phyloP scores from a whole-genome alignment of 2,329 filamentous ascomycete genomes.

The Ophiocordyceps camponoti-rufipedis region DNA sequence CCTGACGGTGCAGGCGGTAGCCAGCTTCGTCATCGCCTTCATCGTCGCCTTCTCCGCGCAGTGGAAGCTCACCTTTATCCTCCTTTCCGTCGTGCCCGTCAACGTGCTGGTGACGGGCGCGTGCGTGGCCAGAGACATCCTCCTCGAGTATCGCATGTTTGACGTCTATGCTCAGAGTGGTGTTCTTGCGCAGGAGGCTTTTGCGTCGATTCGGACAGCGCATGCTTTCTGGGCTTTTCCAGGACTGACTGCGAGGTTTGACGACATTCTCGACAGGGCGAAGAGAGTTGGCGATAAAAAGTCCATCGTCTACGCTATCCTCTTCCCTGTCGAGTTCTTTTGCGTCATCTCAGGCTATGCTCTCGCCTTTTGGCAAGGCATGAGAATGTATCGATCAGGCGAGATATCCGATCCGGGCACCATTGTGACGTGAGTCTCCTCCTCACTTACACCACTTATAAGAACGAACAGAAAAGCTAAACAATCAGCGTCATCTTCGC shows the following conservation, averaged over 20 bases:
- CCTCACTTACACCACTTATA: not conserved
- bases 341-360: constrained; percentile 27
- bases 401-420: constrained; percentile 25
- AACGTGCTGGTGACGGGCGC: constrained; percentile 21
- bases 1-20: constrained; percentile 19
- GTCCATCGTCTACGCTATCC: constrained; percentile 20
- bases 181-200: constrained; percentile 28
- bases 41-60: constrained; percentile 20
- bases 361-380: constrained; percentile 32
- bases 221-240: constrained; percentile 31
- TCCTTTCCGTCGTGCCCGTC: constrained; percentile 25
- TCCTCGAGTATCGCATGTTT: constrained; percentile 24
- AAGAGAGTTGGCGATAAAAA: constrained; percentile 21
- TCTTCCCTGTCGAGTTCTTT: constrained; percentile 28
- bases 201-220: constrained; percentile 28
- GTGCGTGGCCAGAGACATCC: constrained; percentile 20
- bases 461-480: no score
- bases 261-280: constrained; percentile 21
- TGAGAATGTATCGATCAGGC: constrained; percentile 23
- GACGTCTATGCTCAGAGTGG: constrained; percentile 22
- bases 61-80: constrained; percentile 24
- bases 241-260: constrained; percentile 22
- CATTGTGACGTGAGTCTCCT: constrained; percentile 17
- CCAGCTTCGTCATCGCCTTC: constrained; percentile 21
- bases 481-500: constrained; percentile 21